Evolutionary conservation across 1,284 basidiomycete genomes (phyloP), one percentile per base, ranked within the genome.

Genomic region (Cutaneotrichosporon curvatum): DNA sequence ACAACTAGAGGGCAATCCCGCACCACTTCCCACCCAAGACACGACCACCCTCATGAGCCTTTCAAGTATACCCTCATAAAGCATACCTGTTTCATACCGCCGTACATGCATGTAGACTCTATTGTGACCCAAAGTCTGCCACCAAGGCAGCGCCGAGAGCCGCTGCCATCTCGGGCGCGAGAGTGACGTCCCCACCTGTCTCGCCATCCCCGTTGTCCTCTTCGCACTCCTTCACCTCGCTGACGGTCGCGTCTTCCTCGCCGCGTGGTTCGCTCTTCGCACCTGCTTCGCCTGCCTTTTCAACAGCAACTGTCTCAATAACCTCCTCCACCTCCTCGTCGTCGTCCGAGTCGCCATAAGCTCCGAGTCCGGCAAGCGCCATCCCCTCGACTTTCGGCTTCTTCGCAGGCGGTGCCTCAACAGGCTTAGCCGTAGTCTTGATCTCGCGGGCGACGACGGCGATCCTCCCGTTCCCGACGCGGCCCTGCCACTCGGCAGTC

Each of bases 401-500:
- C 16, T 65, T 72, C 9, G 70, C 73, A 25, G 75, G 75, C 20
- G 74, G 72, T 14, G 74, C 74, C 15, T 73, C 73, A 16, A 0
- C 71, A 81, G 15, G 40, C 9, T 28, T 37, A 15, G 35, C 25
- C 25, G 12, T 12, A 7, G 25, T 28, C 25, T 28, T 28, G 8
- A 28, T 12, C 25, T 28, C 25, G 25, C 25, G 25, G 12, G 8
- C 55, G 38, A 79, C 63, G 14, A 72, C 58, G 2, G 78, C 47
- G 6, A 55, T 44, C 8, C 45, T 47, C 10, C 62, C 59, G 2
- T 47, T 34, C 21, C 44, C 72, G 30, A 84, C 58, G 10, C 71
- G 73, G 6, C 79, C 79, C 5, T 68, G 68, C 70, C 87, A 88
- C 15, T 72, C 70, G 9, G 64, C 72, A 40, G 79, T 76, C 40